Evolutionary conservation across 139 green algal species (phyloP).

Genomic region (Picochlorum costavermella): DNA sequence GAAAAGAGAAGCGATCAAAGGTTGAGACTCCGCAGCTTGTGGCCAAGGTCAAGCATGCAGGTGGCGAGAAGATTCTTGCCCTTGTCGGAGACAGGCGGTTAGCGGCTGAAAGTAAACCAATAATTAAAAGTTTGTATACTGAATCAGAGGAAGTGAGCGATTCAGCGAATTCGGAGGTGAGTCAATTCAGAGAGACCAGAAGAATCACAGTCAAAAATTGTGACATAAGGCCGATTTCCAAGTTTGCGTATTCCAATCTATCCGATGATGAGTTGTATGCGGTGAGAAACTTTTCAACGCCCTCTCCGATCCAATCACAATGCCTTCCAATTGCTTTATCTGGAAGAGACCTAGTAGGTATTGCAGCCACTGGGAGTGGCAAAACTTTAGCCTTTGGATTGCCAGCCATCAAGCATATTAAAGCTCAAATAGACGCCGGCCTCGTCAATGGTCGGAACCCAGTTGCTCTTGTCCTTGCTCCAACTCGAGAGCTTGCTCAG

Average conservation of each 20-base stretch:
- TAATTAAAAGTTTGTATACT: slow-evolving; percentile 57
- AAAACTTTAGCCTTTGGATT: slow-evolving; percentile 83
- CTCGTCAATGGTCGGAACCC: slow-evolving; percentile 38
- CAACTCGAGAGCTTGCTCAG: slow-evolving; percentile 84
- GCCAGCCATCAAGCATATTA: slow-evolving; percentile 69
- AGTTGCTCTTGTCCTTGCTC: slow-evolving; percentile 68
- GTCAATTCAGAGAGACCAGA: slow-evolving; percentile 31
- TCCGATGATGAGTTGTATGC: slow-evolving; percentile 52
- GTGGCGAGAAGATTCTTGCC: slow-evolving; percentile 19
- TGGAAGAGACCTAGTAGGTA: slow-evolving; percentile 78
- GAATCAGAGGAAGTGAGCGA: slow-evolving; percentile 25
- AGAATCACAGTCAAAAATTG: slow-evolving; percentile 42
- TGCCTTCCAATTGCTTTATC: slow-evolving; percentile 70
- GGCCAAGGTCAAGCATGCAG: slow-evolving; percentile 16
- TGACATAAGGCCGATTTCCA: slow-evolving; percentile 38
- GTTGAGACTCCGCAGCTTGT: slow-evolving; percentile 1
- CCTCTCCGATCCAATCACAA: slow-evolving; percentile 77
- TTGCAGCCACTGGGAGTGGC: slow-evolving; percentile 74
- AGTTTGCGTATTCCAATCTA: slow-evolving; percentile 56
- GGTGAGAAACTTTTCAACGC: slow-evolving; percentile 49
- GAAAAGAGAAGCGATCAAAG: slow-evolving; percentile 10
- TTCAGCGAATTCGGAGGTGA: slow-evolving; percentile 33
- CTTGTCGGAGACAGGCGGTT: slow-evolving; percentile 46
- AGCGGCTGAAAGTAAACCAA: slow-evolving; percentile 28
- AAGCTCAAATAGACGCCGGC: slow-evolving; percentile 35